These are phyloP conservation scores for Rhododendron mucronatum DNA, from an alignment of 148 eudicot genomes.

Conservation along the genomic window DNA sequence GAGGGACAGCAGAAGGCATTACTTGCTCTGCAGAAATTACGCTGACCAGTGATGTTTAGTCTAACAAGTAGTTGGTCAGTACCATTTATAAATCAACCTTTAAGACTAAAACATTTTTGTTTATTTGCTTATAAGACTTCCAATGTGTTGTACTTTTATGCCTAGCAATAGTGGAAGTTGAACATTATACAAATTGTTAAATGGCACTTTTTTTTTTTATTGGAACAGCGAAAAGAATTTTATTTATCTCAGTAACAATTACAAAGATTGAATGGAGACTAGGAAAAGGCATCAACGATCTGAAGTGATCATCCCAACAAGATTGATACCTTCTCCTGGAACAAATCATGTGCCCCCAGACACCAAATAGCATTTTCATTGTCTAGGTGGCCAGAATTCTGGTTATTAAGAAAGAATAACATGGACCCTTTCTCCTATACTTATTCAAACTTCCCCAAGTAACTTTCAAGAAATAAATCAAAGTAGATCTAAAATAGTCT, in stretches of 20 bases:
- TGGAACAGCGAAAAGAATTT: too few species aligned
- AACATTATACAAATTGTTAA: background rate
- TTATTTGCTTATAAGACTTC: background rate
- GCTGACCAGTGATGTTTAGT: background rate
- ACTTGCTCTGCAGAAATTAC: background rate
- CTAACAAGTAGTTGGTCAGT: background rate
- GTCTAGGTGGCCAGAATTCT: background rate
- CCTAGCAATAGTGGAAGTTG: background rate
- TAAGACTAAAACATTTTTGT: background rate
- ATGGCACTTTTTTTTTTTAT: too few species aligned
- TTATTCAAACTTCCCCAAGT: background rate
- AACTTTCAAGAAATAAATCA: background rate
- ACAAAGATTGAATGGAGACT: too few species aligned
- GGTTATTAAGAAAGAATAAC: background rate
- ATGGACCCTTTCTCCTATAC: background rate
- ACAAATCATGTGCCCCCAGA: too few species aligned
- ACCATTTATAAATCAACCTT: background rate
- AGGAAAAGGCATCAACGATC: too few species aligned
- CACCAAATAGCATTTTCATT: background rate
- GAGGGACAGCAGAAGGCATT: background rate
- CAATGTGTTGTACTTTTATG: background rate
- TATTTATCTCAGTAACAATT: too few species aligned
- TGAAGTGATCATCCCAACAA: too few species aligned
- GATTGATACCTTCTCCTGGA: too few species aligned
- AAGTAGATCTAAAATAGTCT: background rate